Conservation (phyloP, 1,284 basidiomycete species). For the Boletus austroedulis region DNA sequence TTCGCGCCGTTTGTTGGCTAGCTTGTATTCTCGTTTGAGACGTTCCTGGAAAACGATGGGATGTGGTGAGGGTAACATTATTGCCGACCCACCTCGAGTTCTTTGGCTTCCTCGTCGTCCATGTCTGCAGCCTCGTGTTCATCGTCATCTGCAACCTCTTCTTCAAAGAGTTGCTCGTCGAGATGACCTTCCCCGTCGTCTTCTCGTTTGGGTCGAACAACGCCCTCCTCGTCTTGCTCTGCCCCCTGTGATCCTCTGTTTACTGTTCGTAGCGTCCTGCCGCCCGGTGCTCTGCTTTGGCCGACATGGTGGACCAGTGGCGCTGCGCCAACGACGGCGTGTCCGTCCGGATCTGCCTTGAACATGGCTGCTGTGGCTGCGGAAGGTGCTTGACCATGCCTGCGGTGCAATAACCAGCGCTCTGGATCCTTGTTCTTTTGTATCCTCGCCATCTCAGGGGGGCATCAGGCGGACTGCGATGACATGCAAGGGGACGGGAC, state of each 20-base stretch:
- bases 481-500: constrained; percentile 35
- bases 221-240: constrained; percentile 57
- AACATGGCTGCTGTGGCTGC: constrained; percentile 61
- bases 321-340: constrained; percentile 38
- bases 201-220: constrained; percentile 50
- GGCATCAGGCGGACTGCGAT: neutral
- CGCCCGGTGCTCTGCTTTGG: constrained; percentile 64
- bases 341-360: constrained; percentile 57
- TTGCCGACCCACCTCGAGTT: constrained; percentile 63
- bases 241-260: constrained; percentile 68
- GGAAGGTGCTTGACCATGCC: constrained; percentile 56
- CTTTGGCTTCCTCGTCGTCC: constrained; percentile 82
- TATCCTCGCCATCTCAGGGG: constrained; percentile 45
- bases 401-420: constrained; percentile 61
- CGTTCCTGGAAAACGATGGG: constrained; percentile 58
- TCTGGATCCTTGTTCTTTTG: constrained; percentile 71
- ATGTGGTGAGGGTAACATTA: neutral
- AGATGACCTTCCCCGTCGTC: constrained; percentile 69
- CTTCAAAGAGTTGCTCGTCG: constrained; percentile 82
- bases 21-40: constrained; percentile 77
- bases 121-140: constrained; percentile 69
- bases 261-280: constrained; percentile 58
- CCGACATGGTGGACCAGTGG: constrained; percentile 49
- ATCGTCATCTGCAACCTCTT: constrained; percentile 85
- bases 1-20: constrained; percentile 70